Conservation (phyloP, 179 eudicot species). For the Sideroxylon spinosum region DNA sequence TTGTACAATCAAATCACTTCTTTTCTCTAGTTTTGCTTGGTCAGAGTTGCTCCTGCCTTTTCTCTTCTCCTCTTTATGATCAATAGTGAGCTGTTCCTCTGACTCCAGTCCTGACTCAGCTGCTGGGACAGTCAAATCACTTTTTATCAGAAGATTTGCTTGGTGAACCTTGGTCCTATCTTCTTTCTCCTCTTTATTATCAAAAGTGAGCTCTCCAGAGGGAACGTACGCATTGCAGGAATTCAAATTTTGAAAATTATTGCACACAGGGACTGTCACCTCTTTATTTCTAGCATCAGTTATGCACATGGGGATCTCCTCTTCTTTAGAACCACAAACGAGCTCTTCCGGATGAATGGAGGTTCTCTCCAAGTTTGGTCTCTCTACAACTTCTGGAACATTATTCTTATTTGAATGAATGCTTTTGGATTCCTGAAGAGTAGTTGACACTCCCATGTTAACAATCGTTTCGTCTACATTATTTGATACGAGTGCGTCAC, state of each 20-base stretch:
- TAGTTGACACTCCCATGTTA: conserved; percentile 20
- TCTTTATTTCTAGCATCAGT: conserved; percentile 21
- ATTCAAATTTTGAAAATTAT: neutral
- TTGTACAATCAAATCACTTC: conserved; percentile 22
- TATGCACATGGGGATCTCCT: conserved; percentile 20
- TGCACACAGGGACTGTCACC: neutral
- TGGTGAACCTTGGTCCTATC: neutral
- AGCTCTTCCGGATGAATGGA: conserved; percentile 20
- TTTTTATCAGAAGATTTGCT: neutral
- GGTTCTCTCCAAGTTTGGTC: conserved; percentile 19
- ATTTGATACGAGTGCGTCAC: conserved; percentile 19
- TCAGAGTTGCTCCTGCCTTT: conserved; percentile 16
- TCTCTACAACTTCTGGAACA: conserved; percentile 15
- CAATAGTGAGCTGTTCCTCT: conserved; percentile 20
- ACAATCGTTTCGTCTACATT: conserved; percentile 22
- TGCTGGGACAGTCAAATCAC: neutral
- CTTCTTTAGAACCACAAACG: conserved; percentile 18
- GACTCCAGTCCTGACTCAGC: conserved; percentile 1
- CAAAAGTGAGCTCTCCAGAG: conserved; percentile 22
- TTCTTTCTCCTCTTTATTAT: conserved; percentile 7
- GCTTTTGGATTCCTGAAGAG: conserved; percentile 17
- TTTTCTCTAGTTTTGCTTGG: conserved; percentile 18
- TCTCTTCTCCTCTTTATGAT: conserved; percentile 20
- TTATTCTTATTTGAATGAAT: conserved; percentile 21
- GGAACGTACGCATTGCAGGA: conserved; percentile 12